A percentile compares a stretch with the other conserved stretches of the same genome.
These are phyloP conservation scores for Iris pallida DNA, from an alignment of 116 monocot species.

Conservation along the genomic window DNA sequence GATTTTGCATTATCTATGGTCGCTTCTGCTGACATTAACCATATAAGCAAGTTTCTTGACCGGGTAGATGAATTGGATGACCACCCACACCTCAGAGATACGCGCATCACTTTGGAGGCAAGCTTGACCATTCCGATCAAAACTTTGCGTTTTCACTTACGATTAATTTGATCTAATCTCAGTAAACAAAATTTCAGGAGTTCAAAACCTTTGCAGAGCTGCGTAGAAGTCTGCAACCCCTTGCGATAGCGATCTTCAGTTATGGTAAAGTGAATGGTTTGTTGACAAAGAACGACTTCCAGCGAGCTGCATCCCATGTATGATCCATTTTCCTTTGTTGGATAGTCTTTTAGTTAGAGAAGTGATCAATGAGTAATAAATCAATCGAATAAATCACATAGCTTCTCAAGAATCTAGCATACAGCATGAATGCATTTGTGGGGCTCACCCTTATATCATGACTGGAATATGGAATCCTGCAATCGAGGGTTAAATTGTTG, in stretches of 20 bases:
- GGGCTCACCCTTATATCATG: not conserved
- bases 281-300: conserved; percentile 75
- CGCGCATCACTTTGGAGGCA: conserved; percentile 67
- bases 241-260: conserved; percentile 72
- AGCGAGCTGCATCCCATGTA: conserved; percentile 75
- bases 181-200: conserved; percentile 43
- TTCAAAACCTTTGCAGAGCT: conserved; percentile 83
- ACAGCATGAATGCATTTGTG: not conserved
- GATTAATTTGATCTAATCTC: conserved; percentile 3
- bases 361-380: not conserved
- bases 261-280: conserved; percentile 82
- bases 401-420: no score
- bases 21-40: conserved; percentile 70
- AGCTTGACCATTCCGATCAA: not conserved
- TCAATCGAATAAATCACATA: not conserved
- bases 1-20: conserved; percentile 92
- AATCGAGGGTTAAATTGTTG: no score
- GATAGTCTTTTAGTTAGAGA: no score
- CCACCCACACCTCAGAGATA: conserved; percentile 34
- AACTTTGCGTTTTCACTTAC: not conserved
- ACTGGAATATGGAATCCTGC: no score
- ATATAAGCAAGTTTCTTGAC: conserved; percentile 69
- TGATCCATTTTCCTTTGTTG: conserved; percentile 1
- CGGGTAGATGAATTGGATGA: conserved; percentile 61
- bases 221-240: conserved; percentile 46